These are phyloP conservation scores for Porogramme epimiltina DNA, from an alignment of 1,284 basidiomycete species.

Conservation along the genomic window DNA sequence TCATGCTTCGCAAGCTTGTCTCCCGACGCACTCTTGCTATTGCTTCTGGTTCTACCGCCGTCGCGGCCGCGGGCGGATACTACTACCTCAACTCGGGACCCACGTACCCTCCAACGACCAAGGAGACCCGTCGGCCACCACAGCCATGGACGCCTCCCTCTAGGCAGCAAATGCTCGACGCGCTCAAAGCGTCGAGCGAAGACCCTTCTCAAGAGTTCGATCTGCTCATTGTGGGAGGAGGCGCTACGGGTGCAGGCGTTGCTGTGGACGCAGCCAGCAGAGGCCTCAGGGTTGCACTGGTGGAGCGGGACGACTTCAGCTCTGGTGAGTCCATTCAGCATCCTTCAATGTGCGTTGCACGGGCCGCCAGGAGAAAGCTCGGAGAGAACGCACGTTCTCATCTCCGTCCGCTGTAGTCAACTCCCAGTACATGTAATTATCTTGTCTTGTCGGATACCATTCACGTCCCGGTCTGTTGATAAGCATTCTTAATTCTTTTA, in stretches of 20 bases:
- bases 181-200: conserved; percentile 48
- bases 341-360: conserved; percentile 14
- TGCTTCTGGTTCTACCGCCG: conserved; percentile 50
- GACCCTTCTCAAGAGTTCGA: conserved; percentile 61
- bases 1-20: conserved; percentile 49
- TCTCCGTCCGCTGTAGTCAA: no score
- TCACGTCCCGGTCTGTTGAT: no score
- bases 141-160: conserved; percentile 78
- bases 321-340: conserved; percentile 56
- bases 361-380: conserved; percentile 4
- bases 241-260: conserved; percentile 93
- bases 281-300: conserved; percentile 90
- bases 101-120: conserved; percentile 61
- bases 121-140: conserved; percentile 64
- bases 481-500: no score
- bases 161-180: conserved; percentile 61
- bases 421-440: no score
- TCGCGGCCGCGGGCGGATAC: conserved; percentile 61
- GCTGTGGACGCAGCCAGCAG: conserved; percentile 93
- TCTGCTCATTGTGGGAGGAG: conserved; percentile 88
- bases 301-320: conserved; percentile 93
- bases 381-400: not conserved
- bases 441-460: no score
- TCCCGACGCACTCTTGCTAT: conserved; percentile 54
- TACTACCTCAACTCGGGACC: conserved; percentile 74